Evolutionary conservation across 2,329 filamentous ascomycete species (phyloP).

Genomic region (Nemania serpens): DNA sequence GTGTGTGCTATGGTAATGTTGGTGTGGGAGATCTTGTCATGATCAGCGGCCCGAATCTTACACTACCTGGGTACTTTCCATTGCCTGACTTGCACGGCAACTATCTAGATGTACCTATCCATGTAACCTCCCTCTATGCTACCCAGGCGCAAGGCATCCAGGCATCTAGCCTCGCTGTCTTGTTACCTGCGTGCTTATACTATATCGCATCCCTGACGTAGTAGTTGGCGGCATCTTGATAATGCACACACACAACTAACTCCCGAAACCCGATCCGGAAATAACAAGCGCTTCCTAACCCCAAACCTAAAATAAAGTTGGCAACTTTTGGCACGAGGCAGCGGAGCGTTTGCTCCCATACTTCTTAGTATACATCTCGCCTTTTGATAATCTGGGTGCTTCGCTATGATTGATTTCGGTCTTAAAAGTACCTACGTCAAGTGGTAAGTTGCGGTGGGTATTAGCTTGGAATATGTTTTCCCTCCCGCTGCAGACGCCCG

Average conservation of each 20-base stretch:
- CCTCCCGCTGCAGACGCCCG: background rate
- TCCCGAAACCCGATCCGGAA: constrained; percentile 21
- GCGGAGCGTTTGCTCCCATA: constrained; percentile 18
- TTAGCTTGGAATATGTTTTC: too few species aligned
- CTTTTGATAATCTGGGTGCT: background rate
- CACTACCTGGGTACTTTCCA: too few species aligned
- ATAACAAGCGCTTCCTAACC: constrained; percentile 15
- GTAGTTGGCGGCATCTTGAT: too few species aligned
- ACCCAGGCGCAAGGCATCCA: background rate
- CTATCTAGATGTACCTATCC: background rate
- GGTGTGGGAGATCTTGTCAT: constrained; percentile 15
- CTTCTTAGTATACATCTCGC: too few species aligned
- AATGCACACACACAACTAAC: too few species aligned
- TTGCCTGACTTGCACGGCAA: constrained; percentile 5
- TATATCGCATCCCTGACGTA: too few species aligned
- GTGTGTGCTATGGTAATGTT: background rate
- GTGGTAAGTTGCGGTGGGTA: too few species aligned
- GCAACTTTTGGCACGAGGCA: constrained; percentile 3
- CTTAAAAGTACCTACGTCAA: background rate
- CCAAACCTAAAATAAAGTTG: background rate
- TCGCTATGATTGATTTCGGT: too few species aligned
- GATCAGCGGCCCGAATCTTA: constrained; percentile 19
- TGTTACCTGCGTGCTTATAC: too few species aligned
- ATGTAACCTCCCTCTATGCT: background rate
- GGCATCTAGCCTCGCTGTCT: background rate